phyloP scores from a whole-genome alignment of 257 asterid species.

The Dorcoceras hygrometricum region DNA sequence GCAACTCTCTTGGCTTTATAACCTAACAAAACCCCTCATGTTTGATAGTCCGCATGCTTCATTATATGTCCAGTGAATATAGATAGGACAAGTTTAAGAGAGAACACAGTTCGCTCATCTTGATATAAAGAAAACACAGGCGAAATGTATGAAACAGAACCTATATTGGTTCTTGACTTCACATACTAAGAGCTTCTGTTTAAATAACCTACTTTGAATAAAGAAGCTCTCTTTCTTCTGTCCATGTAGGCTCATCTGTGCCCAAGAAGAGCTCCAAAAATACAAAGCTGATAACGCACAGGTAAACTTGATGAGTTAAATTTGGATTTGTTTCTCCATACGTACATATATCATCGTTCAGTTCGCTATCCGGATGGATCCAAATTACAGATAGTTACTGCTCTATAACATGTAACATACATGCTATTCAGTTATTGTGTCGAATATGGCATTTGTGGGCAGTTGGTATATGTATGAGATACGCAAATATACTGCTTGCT shows the following conservation, averaged over 20 bases:
- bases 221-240: neutral
- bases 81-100: neutral
- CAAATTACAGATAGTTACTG: too few relatives aligned
- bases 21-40: too few relatives aligned
- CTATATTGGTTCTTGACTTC: neutral
- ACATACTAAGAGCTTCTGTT: neutral
- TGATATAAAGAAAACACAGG: neutral
- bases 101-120: neutral
- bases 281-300: constrained; percentile 41
- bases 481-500: too few relatives aligned
- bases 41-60: neutral
- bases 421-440: too few relatives aligned
- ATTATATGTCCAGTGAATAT: neutral
- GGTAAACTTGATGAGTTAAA: constrained; percentile 22
- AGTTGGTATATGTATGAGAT: too few relatives aligned
- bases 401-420: too few relatives aligned
- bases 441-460: neutral
- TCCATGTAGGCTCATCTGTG: constrained; percentile 39
- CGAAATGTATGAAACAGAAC: neutral
- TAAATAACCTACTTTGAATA: neutral
- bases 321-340: neutral
- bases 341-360: neutral
- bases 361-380: too few relatives aligned
- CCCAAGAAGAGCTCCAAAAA: constrained; percentile 52
- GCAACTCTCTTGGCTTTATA: too few relatives aligned